phyloP scores from a whole-genome alignment of 1,284 basidiomycete genomes.

The Ceratorhiza oryzae-sativae region DNA sequence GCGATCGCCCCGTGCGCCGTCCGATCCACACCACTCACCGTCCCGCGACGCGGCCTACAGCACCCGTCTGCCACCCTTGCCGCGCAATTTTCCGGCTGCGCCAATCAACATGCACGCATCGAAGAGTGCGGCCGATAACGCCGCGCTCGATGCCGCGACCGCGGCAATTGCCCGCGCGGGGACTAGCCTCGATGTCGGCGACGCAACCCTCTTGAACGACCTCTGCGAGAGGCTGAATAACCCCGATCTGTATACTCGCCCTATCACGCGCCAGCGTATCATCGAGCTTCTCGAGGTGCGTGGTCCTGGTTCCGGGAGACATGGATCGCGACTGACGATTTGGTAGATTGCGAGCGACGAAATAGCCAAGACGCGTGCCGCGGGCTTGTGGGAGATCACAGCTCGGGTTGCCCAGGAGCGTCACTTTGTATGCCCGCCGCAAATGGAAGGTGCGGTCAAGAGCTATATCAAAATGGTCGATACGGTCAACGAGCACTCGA shows the following conservation, averaged over 20 bases:
- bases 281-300: slow-evolving; percentile 36
- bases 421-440: slow-evolving; percentile 35
- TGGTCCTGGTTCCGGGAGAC: too few species aligned
- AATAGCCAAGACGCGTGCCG: slow-evolving; percentile 34
- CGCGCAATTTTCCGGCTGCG: slow-evolving; percentile 28
- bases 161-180: slow-evolving; percentile 34
- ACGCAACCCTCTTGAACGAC: slow-evolving; percentile 30
- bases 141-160: slow-evolving; percentile 36
- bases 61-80: background rate
- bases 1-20: slow-evolving; percentile 3
- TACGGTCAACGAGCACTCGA: slow-evolving; percentile 33
- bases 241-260: slow-evolving; percentile 32
- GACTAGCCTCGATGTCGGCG: slow-evolving; percentile 16
- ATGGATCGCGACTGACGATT: background rate
- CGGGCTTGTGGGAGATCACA: slow-evolving; percentile 37
- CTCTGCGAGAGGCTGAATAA: slow-evolving; percentile 26
- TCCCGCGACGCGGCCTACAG: background rate
- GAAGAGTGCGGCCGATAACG: slow-evolving; percentile 16
- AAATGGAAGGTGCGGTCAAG: slow-evolving; percentile 35
- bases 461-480: slow-evolving; percentile 35
- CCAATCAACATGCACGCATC: slow-evolving; percentile 10
- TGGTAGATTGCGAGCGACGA: slow-evolving; percentile 29
- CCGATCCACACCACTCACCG: background rate
- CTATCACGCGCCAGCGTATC: slow-evolving; percentile 35
- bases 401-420: slow-evolving; percentile 35